Conservation (phyloP, 2,329 filamentous ascomycete genomes). For the Amphichorda felina region DNA sequence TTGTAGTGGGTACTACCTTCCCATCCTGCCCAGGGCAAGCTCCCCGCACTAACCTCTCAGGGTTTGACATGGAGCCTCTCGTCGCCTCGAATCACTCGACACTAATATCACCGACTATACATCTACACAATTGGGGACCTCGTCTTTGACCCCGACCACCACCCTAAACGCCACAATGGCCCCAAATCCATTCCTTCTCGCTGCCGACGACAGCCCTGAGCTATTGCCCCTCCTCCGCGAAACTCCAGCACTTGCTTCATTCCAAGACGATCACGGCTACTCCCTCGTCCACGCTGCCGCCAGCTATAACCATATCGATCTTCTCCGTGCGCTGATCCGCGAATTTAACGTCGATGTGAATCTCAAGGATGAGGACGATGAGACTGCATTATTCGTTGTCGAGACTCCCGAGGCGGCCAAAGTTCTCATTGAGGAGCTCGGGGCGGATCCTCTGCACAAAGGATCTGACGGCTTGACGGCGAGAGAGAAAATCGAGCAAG, state of each 20-base stretch:
- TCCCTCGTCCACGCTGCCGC: constrained; percentile 86
- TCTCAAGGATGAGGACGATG: constrained; percentile 77
- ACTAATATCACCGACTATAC: no score
- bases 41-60: no score
- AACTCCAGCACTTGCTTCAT: constrained; percentile 63
- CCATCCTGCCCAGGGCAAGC: no score
- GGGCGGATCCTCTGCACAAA: constrained; percentile 50
- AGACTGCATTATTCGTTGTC: constrained; percentile 89
- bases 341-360: constrained; percentile 73
- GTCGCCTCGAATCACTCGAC: no score
- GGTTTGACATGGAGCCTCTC: no score
- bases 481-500: constrained; percentile 64
- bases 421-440: constrained; percentile 72
- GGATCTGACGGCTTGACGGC: constrained; percentile 73
- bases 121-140: no score
- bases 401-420: constrained; percentile 71
- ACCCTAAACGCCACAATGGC: constrained; percentile 32
- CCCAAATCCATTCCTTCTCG: constrained; percentile 59
- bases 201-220: constrained; percentile 66
- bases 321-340: constrained; percentile 62
- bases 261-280: constrained; percentile 86
- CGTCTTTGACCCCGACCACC: no score
- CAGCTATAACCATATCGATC: constrained; percentile 78
- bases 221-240: constrained; percentile 65
- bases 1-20: no score